A percentile compares a stretch with the other conserved stretches of the same genome.
Evolutionary conservation across 1,284 basidiomycete species (phyloP).

Genomic region (Trichosporon ovoides): DNA sequence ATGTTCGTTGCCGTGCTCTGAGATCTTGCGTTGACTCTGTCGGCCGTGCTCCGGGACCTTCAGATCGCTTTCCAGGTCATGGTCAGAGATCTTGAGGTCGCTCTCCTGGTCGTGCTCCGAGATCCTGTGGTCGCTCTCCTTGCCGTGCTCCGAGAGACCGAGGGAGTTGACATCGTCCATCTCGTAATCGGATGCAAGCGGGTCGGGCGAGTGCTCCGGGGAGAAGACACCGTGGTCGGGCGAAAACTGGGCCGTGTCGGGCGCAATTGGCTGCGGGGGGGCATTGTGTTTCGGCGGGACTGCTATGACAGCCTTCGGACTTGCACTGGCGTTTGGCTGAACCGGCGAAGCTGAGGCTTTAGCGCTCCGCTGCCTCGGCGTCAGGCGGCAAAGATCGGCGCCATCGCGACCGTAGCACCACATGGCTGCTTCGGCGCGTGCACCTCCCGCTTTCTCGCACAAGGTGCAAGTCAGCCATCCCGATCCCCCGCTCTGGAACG

Average conservation of each 20-base stretch:
- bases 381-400: neutral
- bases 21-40: too few relatives aligned
- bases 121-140: neutral
- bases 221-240: neutral
- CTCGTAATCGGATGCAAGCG: neutral
- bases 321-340: too few relatives aligned
- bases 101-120: too few relatives aligned
- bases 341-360: too few relatives aligned
- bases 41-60: too few relatives aligned
- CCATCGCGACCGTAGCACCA: conserved; percentile 12
- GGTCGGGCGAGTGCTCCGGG: neutral
- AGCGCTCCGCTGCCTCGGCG: neutral
- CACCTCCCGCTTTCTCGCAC: conserved; percentile 3
- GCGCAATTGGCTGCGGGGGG: too few relatives aligned
- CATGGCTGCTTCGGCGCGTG: conserved; percentile 4
- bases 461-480: neutral
- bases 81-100: too few relatives aligned
- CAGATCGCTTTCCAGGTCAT: too few relatives aligned
- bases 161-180: neutral
- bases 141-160: neutral
- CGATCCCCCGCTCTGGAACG: neutral
- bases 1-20: too few relatives aligned
- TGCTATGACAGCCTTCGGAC: too few relatives aligned
- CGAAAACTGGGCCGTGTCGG: too few relatives aligned
- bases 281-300: too few relatives aligned